These are phyloP conservation scores for Borealophlyctis nickersoniae DNA, from an alignment of 192 early-diverging fungal species.

Conservation along the genomic window DNA sequence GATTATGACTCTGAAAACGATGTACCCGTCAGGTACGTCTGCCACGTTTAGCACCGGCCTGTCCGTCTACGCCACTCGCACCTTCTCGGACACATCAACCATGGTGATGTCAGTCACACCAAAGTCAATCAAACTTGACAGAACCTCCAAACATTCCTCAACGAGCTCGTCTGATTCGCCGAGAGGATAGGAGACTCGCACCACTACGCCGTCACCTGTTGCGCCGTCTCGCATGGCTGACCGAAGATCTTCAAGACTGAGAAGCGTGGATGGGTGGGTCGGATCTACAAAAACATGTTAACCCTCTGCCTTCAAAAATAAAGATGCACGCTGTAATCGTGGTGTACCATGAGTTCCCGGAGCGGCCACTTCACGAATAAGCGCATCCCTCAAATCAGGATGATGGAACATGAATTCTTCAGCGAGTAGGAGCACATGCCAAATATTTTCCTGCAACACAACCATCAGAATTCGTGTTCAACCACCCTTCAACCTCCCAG, in stretches of 20 bases:
- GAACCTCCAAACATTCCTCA: conserved; percentile 36
- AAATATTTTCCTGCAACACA: conserved; percentile 36
- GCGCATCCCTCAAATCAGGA: conserved; percentile 34
- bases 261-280: background rate
- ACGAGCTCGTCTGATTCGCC: conserved; percentile 34
- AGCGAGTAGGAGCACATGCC: conserved; percentile 27
- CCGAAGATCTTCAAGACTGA: conserved; percentile 11
- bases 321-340: background rate
- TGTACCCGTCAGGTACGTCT: no score
- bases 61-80: conserved; percentile 11
- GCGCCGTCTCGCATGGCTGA: background rate
- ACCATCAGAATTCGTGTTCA: no score
- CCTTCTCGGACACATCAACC: conserved; percentile 36
- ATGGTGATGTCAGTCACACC: conserved; percentile 29
- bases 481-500: no score
- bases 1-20: conserved; percentile 27
- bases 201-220: background rate
- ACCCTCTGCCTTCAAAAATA: background rate
- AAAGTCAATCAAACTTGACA: conserved; percentile 29
- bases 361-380: conserved; percentile 19
- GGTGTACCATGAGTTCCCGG: background rate
- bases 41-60: no score
- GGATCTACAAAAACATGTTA: no score
- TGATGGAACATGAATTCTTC: conserved; percentile 48
- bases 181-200: conserved; percentile 44